phyloP scores from a whole-genome alignment of 805 yeast species.

The Jamesozyma hellenica region DNA sequence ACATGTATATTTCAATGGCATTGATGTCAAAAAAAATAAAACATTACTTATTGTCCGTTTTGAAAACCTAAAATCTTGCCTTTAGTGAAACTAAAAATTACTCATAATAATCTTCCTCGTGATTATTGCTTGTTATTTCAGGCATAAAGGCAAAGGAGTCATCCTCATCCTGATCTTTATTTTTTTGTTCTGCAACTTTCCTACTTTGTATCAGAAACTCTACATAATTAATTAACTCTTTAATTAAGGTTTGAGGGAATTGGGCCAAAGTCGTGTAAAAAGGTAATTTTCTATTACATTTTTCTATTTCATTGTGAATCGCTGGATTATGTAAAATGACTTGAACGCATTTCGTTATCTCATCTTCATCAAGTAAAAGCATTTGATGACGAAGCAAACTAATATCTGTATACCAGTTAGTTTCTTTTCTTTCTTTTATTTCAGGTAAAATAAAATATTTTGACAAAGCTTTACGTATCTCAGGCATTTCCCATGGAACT shows the following conservation, averaged over 20 bases:
- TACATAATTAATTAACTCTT: slow-evolving; percentile 1
- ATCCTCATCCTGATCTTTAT: background rate
- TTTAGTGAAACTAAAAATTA: too few relatives aligned
- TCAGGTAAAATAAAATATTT: slow-evolving; percentile 72
- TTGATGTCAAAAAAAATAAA: too few relatives aligned
- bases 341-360: slow-evolving; percentile 17
- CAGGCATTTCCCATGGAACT: slow-evolving; percentile 63
- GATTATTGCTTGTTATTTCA: background rate
- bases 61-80: too few relatives aligned
- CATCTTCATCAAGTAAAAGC: slow-evolving; percentile 18
- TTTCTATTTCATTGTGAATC: slow-evolving; percentile 14
- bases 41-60: too few relatives aligned
- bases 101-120: background rate
- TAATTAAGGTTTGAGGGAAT: slow-evolving; percentile 18
- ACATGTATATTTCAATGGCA: too few relatives aligned
- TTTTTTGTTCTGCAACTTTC: background rate
- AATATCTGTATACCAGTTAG: slow-evolving; percentile 26
- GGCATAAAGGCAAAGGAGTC: slow-evolving; percentile 1
- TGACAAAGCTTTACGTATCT: slow-evolving; percentile 51
- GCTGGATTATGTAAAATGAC: slow-evolving; percentile 20
- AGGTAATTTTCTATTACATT: slow-evolving; percentile 14
- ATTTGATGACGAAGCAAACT: slow-evolving; percentile 8
- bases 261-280: slow-evolving; percentile 19
- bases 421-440: slow-evolving; percentile 24
- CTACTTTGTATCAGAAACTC: background rate